Conservation (phyloP, 2,329 filamentous ascomycete species). For the Chalara sp. region DNA sequence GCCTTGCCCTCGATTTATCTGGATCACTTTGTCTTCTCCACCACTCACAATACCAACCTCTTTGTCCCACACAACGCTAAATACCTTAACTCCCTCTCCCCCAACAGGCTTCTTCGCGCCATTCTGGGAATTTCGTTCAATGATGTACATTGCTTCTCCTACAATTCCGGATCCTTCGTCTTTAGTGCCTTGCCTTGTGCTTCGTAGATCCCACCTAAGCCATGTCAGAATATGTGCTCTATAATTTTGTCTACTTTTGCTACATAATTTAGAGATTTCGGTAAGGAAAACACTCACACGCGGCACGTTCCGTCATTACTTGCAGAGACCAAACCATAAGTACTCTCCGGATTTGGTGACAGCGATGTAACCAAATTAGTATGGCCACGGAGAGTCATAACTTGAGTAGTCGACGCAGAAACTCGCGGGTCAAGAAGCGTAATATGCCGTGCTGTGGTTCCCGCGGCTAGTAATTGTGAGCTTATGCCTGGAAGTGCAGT, state of each 20-base stretch:
- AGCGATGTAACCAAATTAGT: conserved; percentile 61
- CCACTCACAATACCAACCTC: conserved; percentile 83
- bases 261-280: background rate
- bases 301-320: conserved; percentile 88
- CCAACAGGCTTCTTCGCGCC: conserved; percentile 54
- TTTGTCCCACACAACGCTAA: conserved; percentile 79
- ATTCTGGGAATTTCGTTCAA: conserved; percentile 63
- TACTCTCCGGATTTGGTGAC: conserved; percentile 47
- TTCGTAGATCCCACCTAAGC: conserved; percentile 77
- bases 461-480: conserved; percentile 54
- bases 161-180: conserved; percentile 54
- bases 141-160: conserved; percentile 67
- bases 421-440: conserved; percentile 87
- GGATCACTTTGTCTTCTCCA: conserved; percentile 90
- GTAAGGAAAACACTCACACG: conserved; percentile 39
- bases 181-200: conserved; percentile 51
- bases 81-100: conserved; percentile 85
- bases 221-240: background rate
- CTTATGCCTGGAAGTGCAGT: conserved; percentile 60
- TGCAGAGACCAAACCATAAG: conserved; percentile 81
- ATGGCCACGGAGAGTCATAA: conserved; percentile 89
- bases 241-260: background rate
- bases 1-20: conserved; percentile 59
- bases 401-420: conserved; percentile 66
- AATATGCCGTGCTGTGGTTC: conserved; percentile 80